Percentiles rank a stretch among this genome's conserved stretches.
Evolutionary conservation across 1,284 basidiomycete genomes (phyloP).

Genomic region (Clitocybe nebularis): DNA sequence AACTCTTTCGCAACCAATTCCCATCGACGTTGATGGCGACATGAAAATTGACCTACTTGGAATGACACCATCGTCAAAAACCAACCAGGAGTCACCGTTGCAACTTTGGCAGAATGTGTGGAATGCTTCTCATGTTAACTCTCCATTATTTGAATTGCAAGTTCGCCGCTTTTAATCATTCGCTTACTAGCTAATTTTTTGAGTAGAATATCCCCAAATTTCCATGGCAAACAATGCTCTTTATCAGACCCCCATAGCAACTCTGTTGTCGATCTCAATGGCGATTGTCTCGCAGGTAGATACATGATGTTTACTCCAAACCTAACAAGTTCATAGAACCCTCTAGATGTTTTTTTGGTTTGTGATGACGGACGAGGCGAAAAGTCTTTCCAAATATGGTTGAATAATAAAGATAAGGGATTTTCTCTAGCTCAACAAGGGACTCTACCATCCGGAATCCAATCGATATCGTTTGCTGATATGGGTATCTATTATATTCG

Average conservation of each 20-base stretch:
- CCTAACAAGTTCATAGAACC: too few species aligned
- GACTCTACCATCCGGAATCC: conserved; percentile 72
- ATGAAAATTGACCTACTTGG: conserved; percentile 90
- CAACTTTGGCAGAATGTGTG: conserved; percentile 77
- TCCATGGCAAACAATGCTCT: conserved; percentile 65
- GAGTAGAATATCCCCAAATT: conserved; percentile 36
- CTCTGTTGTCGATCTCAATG: conserved; percentile 92
- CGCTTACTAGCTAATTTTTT: background rate
- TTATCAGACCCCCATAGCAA: conserved; percentile 90
- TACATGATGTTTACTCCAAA: conserved; percentile 7
- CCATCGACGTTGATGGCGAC: conserved; percentile 84
- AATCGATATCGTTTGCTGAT: conserved; percentile 87
- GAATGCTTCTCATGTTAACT: conserved; percentile 51
- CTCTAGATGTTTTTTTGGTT: conserved; percentile 82
- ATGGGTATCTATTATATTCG: conserved; percentile 55
- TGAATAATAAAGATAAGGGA: conserved; percentile 74
- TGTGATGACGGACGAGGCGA: conserved; percentile 62
- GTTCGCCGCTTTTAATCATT: conserved; percentile 17
- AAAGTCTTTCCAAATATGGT: conserved; percentile 87
- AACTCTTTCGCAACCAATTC: conserved; percentile 74
- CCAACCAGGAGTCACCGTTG: conserved; percentile 36
- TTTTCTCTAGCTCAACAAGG: conserved; percentile 72
- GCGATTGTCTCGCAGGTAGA: conserved; percentile 90
- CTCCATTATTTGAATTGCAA: conserved; percentile 61
- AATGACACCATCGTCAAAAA: conserved; percentile 42